Base-by-base conservation (phyloP, 208 protist genomes). In the Leishmania arabica region DNA sequence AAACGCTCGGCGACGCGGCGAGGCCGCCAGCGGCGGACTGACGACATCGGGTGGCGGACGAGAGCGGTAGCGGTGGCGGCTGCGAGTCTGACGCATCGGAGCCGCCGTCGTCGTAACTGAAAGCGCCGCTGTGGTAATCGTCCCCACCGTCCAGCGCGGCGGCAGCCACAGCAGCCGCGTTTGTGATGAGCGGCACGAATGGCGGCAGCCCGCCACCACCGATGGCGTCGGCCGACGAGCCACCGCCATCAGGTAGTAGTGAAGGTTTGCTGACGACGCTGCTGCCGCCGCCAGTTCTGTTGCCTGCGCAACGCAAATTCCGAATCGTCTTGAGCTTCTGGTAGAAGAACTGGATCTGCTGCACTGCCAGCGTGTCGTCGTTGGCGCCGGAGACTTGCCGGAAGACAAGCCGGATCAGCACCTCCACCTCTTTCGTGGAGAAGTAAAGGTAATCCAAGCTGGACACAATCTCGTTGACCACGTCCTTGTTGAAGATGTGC, bases 351-450 rank as follows among this genome's bases (percentile, higher is more conserved):
- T 84, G 54, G 51, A 95, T 95, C 78, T 95, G 88, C 75, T 87
- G 75, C 54, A 77, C 69, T 15, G 86, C 86, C 15, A 96, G 79
- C 15, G 79, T 77, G 77, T 93, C 88, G 64, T 95, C 88, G 79
- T 89, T 93, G 40, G 90, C 86, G 74, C 92, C 90, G 45, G 87
- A 84, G 42, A 94, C 91, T 49, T 89, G 84, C 11, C 92, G 87
- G 68, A 96, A 96, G 5, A 97, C 94, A 27, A 97, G 86, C 27
- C 89, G 87, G 31, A 97, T 90, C 19, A 97, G 90, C 77, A 90
- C 87, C 84, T 95, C 91, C n/a, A 92, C 80, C 82, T 97, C 94
- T n/a, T 80, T 77, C 19, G 62, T 71, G 31, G 83, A 85, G 84
- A 96, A 95, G 40, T 81, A 45, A 40, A 78, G 79, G 79, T 95